These are phyloP conservation scores for Trichoderma sp. DNA, from an alignment of 2,329 filamentous ascomycete genomes.

Conservation along the genomic window DNA sequence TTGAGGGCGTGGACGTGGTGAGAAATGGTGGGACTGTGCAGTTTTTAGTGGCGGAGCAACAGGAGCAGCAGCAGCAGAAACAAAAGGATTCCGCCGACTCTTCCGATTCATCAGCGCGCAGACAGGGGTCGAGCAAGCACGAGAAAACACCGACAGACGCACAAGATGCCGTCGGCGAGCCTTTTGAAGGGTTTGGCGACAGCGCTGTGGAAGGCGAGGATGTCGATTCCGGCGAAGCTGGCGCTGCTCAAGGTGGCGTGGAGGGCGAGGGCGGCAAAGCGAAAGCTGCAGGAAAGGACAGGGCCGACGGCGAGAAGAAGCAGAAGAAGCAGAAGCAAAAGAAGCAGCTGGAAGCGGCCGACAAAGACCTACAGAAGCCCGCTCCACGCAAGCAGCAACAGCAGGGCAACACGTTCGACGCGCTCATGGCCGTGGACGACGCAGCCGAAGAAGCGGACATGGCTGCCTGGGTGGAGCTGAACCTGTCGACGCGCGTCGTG, in stretches of 20 bases:
- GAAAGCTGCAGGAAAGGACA: constrained; percentile 40
- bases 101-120: constrained; percentile 29
- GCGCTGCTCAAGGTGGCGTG: constrained; percentile 39
- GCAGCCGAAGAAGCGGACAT: constrained; percentile 63
- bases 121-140: constrained; percentile 5
- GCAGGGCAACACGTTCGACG: constrained; percentile 54
- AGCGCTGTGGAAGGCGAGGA: constrained; percentile 39
- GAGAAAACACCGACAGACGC: background rate
- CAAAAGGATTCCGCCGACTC: constrained; percentile 30
- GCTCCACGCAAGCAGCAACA: constrained; percentile 42
- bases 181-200: constrained; percentile 69
- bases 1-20: constrained; percentile 87
- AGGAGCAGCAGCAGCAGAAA: constrained; percentile 27
- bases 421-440: constrained; percentile 54
- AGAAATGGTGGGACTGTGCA: constrained; percentile 61
- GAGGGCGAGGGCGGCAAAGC: constrained; percentile 37
- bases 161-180: constrained; percentile 48
- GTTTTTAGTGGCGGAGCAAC: constrained; percentile 51
- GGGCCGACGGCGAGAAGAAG: constrained; percentile 32
- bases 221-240: constrained; percentile 41
- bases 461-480: constrained; percentile 75
- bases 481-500: constrained; percentile 71
- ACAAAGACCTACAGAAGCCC: constrained; percentile 43
- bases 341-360: constrained; percentile 36
- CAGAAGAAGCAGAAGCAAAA: constrained; percentile 39